Evolutionary conservation across 2,329 filamentous ascomycete genomes (phyloP), one percentile per base, ranked within the genome.

Genomic region (Alternaria consortialis): DNA sequence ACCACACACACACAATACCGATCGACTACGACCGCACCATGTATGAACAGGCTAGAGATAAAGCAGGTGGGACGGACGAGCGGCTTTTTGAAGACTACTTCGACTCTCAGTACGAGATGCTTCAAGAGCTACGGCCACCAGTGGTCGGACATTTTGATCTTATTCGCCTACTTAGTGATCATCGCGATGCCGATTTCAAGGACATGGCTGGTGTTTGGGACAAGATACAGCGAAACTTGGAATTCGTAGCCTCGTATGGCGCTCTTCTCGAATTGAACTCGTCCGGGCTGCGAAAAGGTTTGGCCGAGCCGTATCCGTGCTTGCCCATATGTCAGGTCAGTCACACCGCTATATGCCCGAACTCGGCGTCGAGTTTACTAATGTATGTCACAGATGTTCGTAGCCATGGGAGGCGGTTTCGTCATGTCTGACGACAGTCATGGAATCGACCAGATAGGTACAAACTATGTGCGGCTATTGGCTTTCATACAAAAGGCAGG

Each of bases 401-500:
- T 93, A 55, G 80, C 80, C 7, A 84, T 92, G 71, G 90, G 90
- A 25, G 94, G 95, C 25, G 87, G 86, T 62, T 97, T 98, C 79
- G 96, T 93, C 54, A 85, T 99, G 70, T 97, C 92, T 7, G 95
- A 99, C 77, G 95, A 99, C 80, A 97, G 93, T 77, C 95, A 99
- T 81, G 92, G 92, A 39, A 86, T 93, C 60, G 90, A 87, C 2
- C 94, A 99, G 75, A 86, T 99, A 5, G 93, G 89, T n/a, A 89
- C 92, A 52, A 94, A 97, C 75, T 98, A 95, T 80, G 74, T 77
- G 46, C 86, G 86, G 40, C 88, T 91, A 5, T 80, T 96, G 59
- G 83, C 86, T 1, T 97, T 91, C 76, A 81, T 97, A 57, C 84
- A 88, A 65, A 84, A 82, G 60, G 80, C 92, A 12, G 89, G 88